Base-by-base conservation (phyloP, 2,329 filamentous ascomycete genomes). In the Calonectria leucothoes region DNA sequence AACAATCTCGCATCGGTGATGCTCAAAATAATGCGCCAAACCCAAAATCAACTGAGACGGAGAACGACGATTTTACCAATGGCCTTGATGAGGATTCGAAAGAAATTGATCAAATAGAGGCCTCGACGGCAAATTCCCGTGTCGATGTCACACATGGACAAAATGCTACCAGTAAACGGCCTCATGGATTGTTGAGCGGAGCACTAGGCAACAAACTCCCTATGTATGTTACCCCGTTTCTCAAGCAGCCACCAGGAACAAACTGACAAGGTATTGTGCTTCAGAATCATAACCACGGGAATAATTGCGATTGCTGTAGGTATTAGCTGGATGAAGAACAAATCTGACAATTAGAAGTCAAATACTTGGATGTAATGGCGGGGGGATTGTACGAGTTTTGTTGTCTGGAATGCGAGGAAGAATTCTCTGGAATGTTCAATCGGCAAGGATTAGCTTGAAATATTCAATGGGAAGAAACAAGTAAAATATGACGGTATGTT, bases 271-370 rank as follows among this genome's bases (percentile, higher is more conserved):
- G 20, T 12, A 23, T 45, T 23, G 7, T 23, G 20, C 37, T 27
- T 48, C 11, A 81, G 80, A 72, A 70, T 80, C 17, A 37, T 81
- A 49, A 77, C 80, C 57, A 73, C 80, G 10, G 79, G 80, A n/a
- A 74, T 75, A 11, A 63, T 81, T 45, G 78, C 73, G 37, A 42
- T 81, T 25, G 80, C 78, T 33, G 69, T 81, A 37, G 80, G 77
- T 23, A 75, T 81, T 70, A 76, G 78, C 14, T 80, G 79, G 78
- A 81, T 77, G 79, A 78, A 77, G 45, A 69, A 73, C 35, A 61
- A 39, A 37, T 48, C 72, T 37, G 73, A 78, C 35, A 74, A 76
- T 33, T 77, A 74, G 67, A 45, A 25, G n/a, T 66, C 12, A 39
- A 29, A 55, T 52, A 31, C 17, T 70, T 79, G 71, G 65, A 74